A percentile compares a stretch with the other conserved stretches of the same genome.
Evolutionary conservation across 352 stramenopile genomes (phyloP).

Genomic region (Phytophthora meadii): DNA sequence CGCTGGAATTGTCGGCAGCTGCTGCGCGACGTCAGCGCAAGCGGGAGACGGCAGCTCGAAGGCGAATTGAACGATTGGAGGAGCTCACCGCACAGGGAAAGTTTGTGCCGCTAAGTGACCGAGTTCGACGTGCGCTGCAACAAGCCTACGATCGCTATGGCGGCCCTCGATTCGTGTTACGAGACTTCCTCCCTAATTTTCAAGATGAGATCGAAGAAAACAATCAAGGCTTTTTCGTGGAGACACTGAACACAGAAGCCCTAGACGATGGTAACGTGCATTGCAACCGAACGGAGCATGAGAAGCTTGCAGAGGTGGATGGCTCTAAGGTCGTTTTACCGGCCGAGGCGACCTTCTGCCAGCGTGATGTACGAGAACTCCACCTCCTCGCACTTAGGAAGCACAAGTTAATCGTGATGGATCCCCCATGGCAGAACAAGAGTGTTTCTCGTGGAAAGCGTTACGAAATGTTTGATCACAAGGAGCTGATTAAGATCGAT

Average conservation of each 20-base stretch:
- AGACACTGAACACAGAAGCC: neutral
- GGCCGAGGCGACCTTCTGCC: constrained; percentile 32
- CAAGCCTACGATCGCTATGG: constrained; percentile 28
- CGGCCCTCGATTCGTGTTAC: constrained; percentile 32
- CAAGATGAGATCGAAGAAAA: neutral
- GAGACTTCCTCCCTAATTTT: constrained; percentile 22
- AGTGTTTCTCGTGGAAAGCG: constrained; percentile 60
- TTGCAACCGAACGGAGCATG: constrained; percentile 22
- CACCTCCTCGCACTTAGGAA: constrained; percentile 22
- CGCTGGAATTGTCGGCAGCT: constrained; percentile 4
- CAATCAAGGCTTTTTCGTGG: constrained; percentile 9
- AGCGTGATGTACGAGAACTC: constrained; percentile 36
- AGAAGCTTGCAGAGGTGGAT: constrained; percentile 24
- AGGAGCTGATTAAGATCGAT: constrained; percentile 58
- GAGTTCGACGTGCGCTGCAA: constrained; percentile 25
- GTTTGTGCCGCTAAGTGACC: constrained; percentile 52
- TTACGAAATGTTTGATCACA: constrained; percentile 73
- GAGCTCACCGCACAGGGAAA: constrained; percentile 52
- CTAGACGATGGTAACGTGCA: constrained; percentile 26
- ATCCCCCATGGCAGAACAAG: constrained; percentile 84
- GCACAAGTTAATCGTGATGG: constrained; percentile 60
- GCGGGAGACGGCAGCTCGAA: constrained; percentile 34
- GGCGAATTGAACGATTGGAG: constrained; percentile 37
- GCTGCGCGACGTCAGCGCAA: constrained; percentile 49
- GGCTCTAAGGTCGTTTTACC: constrained; percentile 27